Conservation (phyloP, 108 stramenopile genomes). For the Nitzschia palea region DNA sequence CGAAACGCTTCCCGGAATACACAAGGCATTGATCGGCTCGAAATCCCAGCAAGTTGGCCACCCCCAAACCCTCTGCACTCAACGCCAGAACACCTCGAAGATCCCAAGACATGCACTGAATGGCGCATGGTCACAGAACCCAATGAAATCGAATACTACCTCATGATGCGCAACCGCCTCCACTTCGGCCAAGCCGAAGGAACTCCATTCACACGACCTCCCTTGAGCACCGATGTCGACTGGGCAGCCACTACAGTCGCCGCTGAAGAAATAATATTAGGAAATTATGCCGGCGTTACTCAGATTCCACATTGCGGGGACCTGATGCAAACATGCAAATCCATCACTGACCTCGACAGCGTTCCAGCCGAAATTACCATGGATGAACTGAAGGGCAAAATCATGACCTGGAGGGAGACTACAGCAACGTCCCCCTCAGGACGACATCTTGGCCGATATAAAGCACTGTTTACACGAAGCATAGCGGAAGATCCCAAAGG, state of each 20-base stretch:
- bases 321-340: neutral
- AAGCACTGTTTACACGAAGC: neutral
- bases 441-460: neutral
- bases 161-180: neutral
- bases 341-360: neutral
- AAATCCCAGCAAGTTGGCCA: neutral
- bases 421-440: neutral
- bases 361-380: neutral
- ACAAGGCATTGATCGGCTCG: neutral
- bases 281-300: neutral
- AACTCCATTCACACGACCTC: neutral
- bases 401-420: neutral
- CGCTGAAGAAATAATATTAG: neutral
- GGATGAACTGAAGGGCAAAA: neutral
- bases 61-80: neutral
- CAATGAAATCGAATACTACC: slow-evolving; percentile 4
- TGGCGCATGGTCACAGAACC: neutral
- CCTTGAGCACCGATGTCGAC: neutral
- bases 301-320: neutral
- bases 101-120: neutral
- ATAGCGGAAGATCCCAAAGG: neutral
- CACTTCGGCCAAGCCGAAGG: slow-evolving; percentile 4
- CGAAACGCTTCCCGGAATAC: neutral
- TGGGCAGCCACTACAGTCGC: neutral
- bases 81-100: neutral